Evolutionary conservation across 306 rosid genomes (phyloP), one percentile per base, ranked within the genome.

Genomic region (Acacia confusa): DNA sequence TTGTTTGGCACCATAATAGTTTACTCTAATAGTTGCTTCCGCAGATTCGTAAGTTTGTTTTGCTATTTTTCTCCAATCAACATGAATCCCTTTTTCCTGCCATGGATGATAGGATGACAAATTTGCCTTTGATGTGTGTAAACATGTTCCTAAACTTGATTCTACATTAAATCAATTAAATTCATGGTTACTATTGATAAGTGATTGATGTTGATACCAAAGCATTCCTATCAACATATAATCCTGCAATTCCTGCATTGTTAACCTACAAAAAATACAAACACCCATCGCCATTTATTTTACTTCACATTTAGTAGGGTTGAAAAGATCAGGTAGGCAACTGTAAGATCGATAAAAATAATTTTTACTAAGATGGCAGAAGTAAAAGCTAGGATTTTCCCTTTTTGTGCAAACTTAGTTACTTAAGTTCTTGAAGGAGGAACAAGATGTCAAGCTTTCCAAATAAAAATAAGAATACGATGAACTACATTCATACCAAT

Each of bases 1-100:
- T 67, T 83, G 53, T 82, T 83, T 90, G 53, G 85, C 83, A 47
- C 94, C 90, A 47, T 86, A 86, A 36, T 83, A 88, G 70, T 90
- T 90, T 65, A 82, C 83, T 70, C 76, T 32, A 7, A 83, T 0
- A 50, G 83, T 44, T 88, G 58, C 79, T 81, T 84, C 86, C 11
- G 84, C 63, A 60, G 38, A 57, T 53, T 83, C 88, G 60, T 63
- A 81, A 27, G 7, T 7, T 27, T 83, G 67, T 7, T 0, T 55
- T 0, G 2, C 1, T 4, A 63, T 0, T 44, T 83, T 77, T 7
- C 24, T 65, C 78, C 68, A 67, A 53, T 82, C 83, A 48, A 27
- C 50, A 53, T 17, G 9, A 4, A 5, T 17, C 70, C 1, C 24
- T 44, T 44, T 55, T 79, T 15, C 77, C 82, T 83, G 53, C 19